Conservation (phyloP, 805 yeast species). For the Grigorovia jiainica region DNA sequence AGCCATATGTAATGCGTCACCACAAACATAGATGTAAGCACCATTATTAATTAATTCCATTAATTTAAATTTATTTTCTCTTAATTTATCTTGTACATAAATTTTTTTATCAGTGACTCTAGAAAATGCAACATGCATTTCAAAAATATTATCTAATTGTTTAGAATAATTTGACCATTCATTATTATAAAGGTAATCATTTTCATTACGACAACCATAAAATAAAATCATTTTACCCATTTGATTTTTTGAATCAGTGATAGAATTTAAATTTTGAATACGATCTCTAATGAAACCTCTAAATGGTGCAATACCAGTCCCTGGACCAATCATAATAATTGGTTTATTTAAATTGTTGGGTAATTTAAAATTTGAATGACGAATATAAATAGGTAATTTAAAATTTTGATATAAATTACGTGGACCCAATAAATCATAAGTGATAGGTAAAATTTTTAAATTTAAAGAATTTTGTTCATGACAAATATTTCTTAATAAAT, state of each 20-base stretch:
- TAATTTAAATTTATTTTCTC: slow-evolving; percentile 39
- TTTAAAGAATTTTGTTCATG: slow-evolving; percentile 42
- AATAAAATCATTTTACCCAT: slow-evolving; percentile 72
- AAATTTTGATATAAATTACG: slow-evolving; percentile 38
- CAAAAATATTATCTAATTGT: slow-evolving; percentile 49
- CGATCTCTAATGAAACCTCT: slow-evolving; percentile 91
- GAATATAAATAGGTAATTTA: slow-evolving; percentile 82
- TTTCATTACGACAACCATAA: slow-evolving; percentile 80
- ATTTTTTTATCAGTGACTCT: slow-evolving; percentile 53
- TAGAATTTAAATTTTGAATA: slow-evolving; percentile 34
- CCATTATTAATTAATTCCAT: slow-evolving; percentile 48
- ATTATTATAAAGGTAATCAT: slow-evolving; percentile 77
- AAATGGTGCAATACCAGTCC: slow-evolving; percentile 98
- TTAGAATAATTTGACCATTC: slow-evolving; percentile 80
- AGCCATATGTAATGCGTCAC: slow-evolving; percentile 95
- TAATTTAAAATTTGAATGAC: slow-evolving; percentile 89
- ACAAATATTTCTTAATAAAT: slow-evolving; percentile 68
- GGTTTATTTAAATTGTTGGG: slow-evolving; percentile 82
- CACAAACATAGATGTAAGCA: slow-evolving; percentile 90
- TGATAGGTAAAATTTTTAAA: slow-evolving; percentile 32
- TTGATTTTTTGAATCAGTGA: slow-evolving; percentile 28
- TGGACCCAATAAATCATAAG: slow-evolving; percentile 80
- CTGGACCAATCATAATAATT: slow-evolving; percentile 91
- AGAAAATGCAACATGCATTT: slow-evolving; percentile 77
- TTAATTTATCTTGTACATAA: slow-evolving; percentile 77